Percentiles rank a stretch among this genome's conserved stretches.
phyloP scores from a whole-genome alignment of 495 filamentous ascomycete genomes.

The Podospora australis region DNA sequence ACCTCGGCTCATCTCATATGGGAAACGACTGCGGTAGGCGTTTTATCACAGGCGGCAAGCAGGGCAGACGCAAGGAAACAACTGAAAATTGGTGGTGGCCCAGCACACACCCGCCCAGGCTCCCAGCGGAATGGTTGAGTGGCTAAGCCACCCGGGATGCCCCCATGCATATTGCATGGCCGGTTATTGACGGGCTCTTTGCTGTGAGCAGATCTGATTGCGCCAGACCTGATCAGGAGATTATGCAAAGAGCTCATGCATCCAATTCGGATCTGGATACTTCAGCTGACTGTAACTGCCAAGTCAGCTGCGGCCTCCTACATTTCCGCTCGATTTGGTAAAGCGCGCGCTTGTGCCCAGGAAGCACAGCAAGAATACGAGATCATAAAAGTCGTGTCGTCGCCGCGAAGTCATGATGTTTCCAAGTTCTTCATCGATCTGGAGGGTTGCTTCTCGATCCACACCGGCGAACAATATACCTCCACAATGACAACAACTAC shows the following conservation, averaged over 20 bases:
- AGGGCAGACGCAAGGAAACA: no score
- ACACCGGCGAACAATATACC: not conserved
- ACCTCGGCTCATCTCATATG: no score
- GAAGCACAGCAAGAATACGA: no score
- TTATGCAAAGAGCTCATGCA: not conserved
- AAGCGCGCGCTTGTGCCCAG: not conserved
- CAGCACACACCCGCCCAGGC: not conserved
- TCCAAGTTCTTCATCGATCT: not conserved
- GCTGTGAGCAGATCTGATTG: not conserved
- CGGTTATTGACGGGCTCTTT: not conserved
- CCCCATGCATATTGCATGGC: not conserved
- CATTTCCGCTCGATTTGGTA: not conserved
- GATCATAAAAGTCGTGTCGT: no score
- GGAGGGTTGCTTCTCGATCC: not conserved
- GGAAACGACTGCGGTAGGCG: no score
- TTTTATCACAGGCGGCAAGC: no score
- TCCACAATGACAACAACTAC: not conserved
- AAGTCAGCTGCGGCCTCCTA: not conserved
- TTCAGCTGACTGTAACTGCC: not conserved
- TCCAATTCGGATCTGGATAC: not conserved
- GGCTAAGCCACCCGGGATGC: not conserved
- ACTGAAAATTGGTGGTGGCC: conserved; percentile 6
- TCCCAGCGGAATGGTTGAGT: not conserved
- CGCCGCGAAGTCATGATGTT: no score
- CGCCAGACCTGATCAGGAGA: not conserved